Conservation (phyloP, 2,329 filamentous ascomycete genomes). For the Alternaria dauci region DNA sequence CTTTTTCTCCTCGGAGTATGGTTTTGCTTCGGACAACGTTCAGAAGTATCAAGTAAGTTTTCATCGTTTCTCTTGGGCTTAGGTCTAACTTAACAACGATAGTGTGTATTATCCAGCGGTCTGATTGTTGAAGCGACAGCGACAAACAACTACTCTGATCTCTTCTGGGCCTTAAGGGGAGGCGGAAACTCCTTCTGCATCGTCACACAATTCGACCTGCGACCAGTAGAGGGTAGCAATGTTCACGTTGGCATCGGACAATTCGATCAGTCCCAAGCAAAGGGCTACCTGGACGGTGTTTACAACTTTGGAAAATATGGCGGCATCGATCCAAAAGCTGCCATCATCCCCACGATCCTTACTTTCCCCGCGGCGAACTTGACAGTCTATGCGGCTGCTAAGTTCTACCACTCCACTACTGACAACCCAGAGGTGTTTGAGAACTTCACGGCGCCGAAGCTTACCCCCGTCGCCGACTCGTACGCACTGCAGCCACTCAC, state of each 20-base stretch:
- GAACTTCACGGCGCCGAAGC: constrained; percentile 31
- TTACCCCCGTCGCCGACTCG: constrained; percentile 25
- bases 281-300: constrained; percentile 30
- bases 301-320: constrained; percentile 32
- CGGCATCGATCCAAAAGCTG: constrained; percentile 28
- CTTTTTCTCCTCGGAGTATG: constrained; percentile 30
- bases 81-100: not conserved
- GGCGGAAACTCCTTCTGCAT: constrained; percentile 38
- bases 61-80: rapidly evolving
- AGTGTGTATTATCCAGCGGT: constrained; percentile 39
- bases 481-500: constrained; percentile 22
- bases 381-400: constrained; percentile 26
- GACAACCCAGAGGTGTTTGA: constrained; percentile 24
- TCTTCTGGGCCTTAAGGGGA: constrained; percentile 46
- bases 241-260: constrained; percentile 28
- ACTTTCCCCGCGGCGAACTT: constrained; percentile 21
- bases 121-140: constrained; percentile 31
- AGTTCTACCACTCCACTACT: constrained; percentile 31
- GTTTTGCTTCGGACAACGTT: constrained; percentile 32
- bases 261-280: constrained; percentile 19
- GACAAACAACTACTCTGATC: constrained; percentile 34
- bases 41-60: constrained; percentile 29
- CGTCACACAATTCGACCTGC: constrained; percentile 29
- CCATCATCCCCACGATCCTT: constrained; percentile 30
- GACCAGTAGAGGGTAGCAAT: constrained; percentile 12